Percentiles rank a stretch among this genome's conserved stretches.
These are phyloP conservation scores for Talaromyces nanjingensis DNA, from an alignment of 495 filamentous ascomycete species.

Conservation along the genomic window DNA sequence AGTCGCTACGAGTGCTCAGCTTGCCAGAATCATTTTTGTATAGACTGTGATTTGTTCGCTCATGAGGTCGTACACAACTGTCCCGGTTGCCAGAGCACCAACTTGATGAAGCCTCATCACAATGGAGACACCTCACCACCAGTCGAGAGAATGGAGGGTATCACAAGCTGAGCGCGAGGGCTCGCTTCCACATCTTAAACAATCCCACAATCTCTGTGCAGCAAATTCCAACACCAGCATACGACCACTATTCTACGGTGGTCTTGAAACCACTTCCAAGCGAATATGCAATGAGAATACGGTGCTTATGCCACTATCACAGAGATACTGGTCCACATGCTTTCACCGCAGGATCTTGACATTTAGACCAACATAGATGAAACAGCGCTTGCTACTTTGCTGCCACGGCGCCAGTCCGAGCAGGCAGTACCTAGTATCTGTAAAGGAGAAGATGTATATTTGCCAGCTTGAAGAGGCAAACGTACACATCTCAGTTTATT, in stretches of 20 bases:
- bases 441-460: not conserved
- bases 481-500: not conserved
- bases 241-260: not conserved
- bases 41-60: conserved; percentile 92
- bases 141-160: conserved; percentile 3
- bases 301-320: not conserved
- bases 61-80: conserved; percentile 95
- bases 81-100: conserved; percentile 77
- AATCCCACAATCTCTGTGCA: not conserved
- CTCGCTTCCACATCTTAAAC: not conserved
- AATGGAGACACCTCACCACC: not conserved
- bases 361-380: not conserved
- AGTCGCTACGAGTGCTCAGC: conserved; percentile 80
- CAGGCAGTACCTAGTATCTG: not conserved
- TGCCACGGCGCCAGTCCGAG: not conserved
- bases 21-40: conserved; percentile 87
- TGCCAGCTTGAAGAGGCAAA: not conserved
- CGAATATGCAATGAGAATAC: not conserved
- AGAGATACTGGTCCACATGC: not conserved
- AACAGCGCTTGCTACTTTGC: not conserved
- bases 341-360: not conserved
- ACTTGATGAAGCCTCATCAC: not conserved
- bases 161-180: not conserved
- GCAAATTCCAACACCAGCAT: not conserved
- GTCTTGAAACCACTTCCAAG: not conserved